phyloP scores from a whole-genome alignment of 192 early-diverging fungal species.

The Pilaira anomala region DNA sequence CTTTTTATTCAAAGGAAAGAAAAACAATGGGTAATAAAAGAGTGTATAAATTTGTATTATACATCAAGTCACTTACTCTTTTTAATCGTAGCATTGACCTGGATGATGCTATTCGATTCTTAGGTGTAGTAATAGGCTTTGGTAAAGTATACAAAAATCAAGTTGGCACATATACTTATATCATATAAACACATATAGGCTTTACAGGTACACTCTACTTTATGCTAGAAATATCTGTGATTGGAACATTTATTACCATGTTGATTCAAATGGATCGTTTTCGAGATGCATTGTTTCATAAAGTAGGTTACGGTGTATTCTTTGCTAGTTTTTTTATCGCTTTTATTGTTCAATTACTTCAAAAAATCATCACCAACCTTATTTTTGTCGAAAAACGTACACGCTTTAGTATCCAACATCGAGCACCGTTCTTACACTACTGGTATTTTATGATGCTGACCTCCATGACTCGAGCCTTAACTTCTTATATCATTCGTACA shows the following conservation, averaged over 20 bases:
- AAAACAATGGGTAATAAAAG: constrained; percentile 29
- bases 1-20: constrained; percentile 35
- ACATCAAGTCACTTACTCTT: neutral
- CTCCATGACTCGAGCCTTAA: constrained; percentile 35
- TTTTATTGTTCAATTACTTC: constrained; percentile 29
- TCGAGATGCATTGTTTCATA: constrained; percentile 21
- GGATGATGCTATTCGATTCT: constrained; percentile 37
- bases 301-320: constrained; percentile 27
- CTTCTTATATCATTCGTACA: constrained; percentile 33
- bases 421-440: constrained; percentile 34
- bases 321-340: constrained; percentile 39
- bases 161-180: neutral
- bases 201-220: constrained; percentile 36
- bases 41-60: neutral
- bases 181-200: constrained; percentile 3
- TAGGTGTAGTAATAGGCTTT: constrained; percentile 36
- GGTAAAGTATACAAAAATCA: constrained; percentile 4
- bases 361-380: constrained; percentile 30
- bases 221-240: constrained; percentile 33
- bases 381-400: constrained; percentile 26
- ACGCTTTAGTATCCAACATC: constrained; percentile 21
- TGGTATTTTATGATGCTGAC: constrained; percentile 40
- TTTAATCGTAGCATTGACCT: constrained; percentile 25
- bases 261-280: constrained; percentile 16
- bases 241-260: constrained; percentile 26